Base-by-base conservation (phyloP, 495 filamentous ascomycete genomes). In the Aspergillus nanangensis region DNA sequence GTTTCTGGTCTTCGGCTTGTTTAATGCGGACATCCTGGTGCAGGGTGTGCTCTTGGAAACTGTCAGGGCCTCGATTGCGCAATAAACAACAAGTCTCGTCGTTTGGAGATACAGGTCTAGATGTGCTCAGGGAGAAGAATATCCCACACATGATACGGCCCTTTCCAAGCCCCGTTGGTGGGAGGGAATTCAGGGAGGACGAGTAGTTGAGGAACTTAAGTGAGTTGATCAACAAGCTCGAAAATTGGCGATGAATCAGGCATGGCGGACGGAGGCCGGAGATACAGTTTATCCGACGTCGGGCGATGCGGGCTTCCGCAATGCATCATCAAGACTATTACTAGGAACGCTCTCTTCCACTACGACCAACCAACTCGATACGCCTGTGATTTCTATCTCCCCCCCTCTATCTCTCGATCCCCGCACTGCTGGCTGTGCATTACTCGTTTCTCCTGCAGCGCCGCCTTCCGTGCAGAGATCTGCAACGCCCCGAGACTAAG, bases 81-180 rank as follows among this genome's bases (percentile, higher is more conserved):
- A 86, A 68, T 14, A 76, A 51, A 35, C 60, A 24, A 15, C 62
- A 48, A 4, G 77, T 69, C 39, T 72, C 59, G n/a, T 64, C 43
- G 35, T 63, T 63, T 20, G 77, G 69, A 48, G 51, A 45, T 29
- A 57, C 50, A 33, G 57, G 48, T 23, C 38, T 47, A 10, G 55
- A 46, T 27, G 63, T 56, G 51, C 70, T 70, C 45, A 78, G 52
- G 8, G 80, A 77, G 54, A 80, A 79, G 52, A 75, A 84, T 25
- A 85, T 86, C 51, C 82, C 82, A 57, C 82, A 86, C 82, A 86
- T 86, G 47, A 45, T 58, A 50, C 53, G 10, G 17, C 50, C 39
- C 34, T 39, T 24, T 41, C n/a, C n/a, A n/a, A n/a, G n/a, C n/a
- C n/a, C n/a, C n/a, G n/a, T n/a, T n/a, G n/a, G n/a, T n/a, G n/a